phyloP scores from a whole-genome alignment of 2,329 filamentous ascomycete species.

The Dothistroma septosporum region DNA sequence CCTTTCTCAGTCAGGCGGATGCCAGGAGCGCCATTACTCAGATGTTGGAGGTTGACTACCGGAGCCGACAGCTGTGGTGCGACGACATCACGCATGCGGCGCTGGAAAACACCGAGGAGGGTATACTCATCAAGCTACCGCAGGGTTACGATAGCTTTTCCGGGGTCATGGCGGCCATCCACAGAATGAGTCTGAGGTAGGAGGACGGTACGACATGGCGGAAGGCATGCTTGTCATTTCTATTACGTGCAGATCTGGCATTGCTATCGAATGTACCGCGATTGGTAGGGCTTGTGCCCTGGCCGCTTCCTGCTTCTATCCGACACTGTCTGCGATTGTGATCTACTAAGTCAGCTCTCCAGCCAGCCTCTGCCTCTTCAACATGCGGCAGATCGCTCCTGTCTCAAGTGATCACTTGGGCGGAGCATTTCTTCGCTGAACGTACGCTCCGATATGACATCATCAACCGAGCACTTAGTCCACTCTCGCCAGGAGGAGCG shows the following conservation, averaged over 20 bases:
- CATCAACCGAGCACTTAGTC: no score
- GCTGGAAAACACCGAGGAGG: neutral
- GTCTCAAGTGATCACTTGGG: no score
- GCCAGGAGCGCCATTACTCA: neutral
- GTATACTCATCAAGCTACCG: neutral
- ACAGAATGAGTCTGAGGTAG: neutral
- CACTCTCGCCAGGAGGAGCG: no score
- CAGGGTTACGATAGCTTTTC: neutral
- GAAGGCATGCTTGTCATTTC: no score
- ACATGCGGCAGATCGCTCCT: no score
- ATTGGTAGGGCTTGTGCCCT: no score
- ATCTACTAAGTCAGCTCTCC: no score
- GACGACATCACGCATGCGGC: neutral
- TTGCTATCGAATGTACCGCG: neutral
- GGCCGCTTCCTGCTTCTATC: no score
- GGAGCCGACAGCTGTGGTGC: neutral
- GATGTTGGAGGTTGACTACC: neutral
- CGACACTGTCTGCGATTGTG: no score
- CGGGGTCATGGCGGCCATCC: neutral
- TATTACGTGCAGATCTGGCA: neutral
- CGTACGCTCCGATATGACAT: no score
- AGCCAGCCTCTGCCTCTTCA: no score
- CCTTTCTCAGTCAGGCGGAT: neutral
- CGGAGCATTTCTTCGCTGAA: no score
- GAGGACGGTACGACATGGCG: neutral